Percentiles rank a stretch among this genome's conserved stretches.
Evolutionary conservation across 2,329 filamentous ascomycete species (phyloP).

Genomic region (Mycosphaerella arachidis): DNA sequence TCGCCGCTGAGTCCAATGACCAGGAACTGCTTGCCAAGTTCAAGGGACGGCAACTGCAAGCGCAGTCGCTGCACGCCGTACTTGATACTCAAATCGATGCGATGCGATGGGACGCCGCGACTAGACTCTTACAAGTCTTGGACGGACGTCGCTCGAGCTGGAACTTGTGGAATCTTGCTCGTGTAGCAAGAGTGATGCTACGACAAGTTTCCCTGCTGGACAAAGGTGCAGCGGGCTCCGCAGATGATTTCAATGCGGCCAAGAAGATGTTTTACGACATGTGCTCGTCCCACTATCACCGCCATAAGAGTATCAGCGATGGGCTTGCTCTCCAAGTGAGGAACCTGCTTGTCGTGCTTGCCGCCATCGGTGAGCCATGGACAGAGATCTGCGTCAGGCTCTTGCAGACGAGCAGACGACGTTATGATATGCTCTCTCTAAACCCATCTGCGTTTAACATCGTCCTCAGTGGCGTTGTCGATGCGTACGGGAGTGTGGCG

Average conservation of each 20-base stretch:
- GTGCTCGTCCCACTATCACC: neutral
- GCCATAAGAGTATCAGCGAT: neutral
- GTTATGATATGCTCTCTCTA: conserved; percentile 15
- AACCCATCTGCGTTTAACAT: conserved; percentile 45
- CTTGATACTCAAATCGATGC: conserved; percentile 41
- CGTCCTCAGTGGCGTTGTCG: conserved; percentile 52
- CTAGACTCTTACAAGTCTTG: conserved; percentile 33
- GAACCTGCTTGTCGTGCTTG: conserved; percentile 18
- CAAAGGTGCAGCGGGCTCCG: neutral
- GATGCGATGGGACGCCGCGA: conserved; percentile 39
- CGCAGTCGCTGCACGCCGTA: conserved; percentile 30
- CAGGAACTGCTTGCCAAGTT: conserved; percentile 30
- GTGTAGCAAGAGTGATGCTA: conserved; percentile 12
- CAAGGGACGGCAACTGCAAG: conserved; percentile 3
- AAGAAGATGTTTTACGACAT: conserved; percentile 10
- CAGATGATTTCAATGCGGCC: conserved; percentile 6
- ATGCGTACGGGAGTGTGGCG: conserved; percentile 43
- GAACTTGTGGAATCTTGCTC: conserved; percentile 9
- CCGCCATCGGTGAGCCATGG: conserved; percentile 16
- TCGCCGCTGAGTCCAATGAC: conserved; percentile 49
- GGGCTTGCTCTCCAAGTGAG: neutral
- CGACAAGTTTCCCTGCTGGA: neutral
- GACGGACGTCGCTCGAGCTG: conserved; percentile 14
- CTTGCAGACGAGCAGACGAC: neutral
- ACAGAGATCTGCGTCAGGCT: conserved; percentile 12